Conservation (phyloP, 2,329 filamentous ascomycete species). For the Exophiala sp. region DNA sequence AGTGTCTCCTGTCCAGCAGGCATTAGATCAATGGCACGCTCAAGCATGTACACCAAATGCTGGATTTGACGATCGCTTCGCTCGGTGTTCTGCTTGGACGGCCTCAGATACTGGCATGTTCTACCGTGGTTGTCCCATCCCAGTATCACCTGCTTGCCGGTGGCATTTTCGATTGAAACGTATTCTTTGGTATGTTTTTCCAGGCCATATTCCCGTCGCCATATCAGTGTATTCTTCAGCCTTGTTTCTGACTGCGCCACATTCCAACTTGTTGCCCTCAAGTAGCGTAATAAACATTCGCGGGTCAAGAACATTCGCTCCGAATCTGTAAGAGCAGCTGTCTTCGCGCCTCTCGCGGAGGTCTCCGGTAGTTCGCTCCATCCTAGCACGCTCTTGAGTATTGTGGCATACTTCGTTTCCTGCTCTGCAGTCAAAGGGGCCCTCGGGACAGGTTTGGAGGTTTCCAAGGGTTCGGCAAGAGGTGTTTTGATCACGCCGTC, state of each 20-base stretch:
- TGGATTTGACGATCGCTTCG: conserved; percentile 81
- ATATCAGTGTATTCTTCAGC: conserved; percentile 74
- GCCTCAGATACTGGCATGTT: conserved; percentile 88
- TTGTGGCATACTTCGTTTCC: conserved; percentile 71
- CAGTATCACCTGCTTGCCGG: conserved; percentile 86
- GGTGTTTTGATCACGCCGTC: conserved; percentile 53
- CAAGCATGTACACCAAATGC: conserved; percentile 93
- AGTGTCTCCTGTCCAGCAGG: conserved; percentile 81
- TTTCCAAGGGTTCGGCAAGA: conserved; percentile 55
- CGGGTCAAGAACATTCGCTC: conserved; percentile 89
- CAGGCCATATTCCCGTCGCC: conserved; percentile 87
- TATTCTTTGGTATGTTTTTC: conserved; percentile 72
- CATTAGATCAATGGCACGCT: conserved; percentile 84
- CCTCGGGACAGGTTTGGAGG: conserved; percentile 55
- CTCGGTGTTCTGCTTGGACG: conserved; percentile 89
- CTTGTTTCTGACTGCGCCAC: conserved; percentile 71
- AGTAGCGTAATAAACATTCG: conserved; percentile 88
- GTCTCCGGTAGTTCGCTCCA: conserved; percentile 70
- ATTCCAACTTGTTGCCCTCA: conserved; percentile 90
- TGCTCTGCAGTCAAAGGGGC: conserved; percentile 70
- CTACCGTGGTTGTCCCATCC: conserved; percentile 82
- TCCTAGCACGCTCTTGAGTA: conserved; percentile 66
- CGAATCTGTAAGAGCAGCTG: conserved; percentile 66
- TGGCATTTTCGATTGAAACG: conserved; percentile 91
- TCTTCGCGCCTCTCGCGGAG: conserved; percentile 54